Base-by-base conservation (phyloP, 179 eudicot genomes). In the Drosera spatulata region DNA sequence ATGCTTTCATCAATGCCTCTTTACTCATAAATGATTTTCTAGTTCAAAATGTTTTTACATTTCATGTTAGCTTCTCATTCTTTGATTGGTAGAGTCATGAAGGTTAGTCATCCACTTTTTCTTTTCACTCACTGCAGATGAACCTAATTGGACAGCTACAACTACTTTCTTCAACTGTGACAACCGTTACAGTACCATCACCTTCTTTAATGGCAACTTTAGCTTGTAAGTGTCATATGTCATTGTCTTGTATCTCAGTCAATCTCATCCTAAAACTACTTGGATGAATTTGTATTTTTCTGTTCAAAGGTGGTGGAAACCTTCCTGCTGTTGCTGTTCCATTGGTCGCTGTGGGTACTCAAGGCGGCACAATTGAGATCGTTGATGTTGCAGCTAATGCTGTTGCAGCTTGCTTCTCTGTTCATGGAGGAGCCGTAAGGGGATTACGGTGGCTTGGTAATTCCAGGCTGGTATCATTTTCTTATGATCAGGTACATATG, bases 371-470 rank as follows among this genome's bases (percentile, higher is more conserved):
- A 6, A 73, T 94, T 41, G 99, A 94, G 62, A 77, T 90, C 38
- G 61, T 94, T 69, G 99, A 94, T 79, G 89, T 94, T 73, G 81
- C 87, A 65, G 88, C 99, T 58, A 94, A 82, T 78, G 87, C 99
- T 56, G 75, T 94, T 73, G 85, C 97, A 12, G 73, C 88, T 4
- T 86, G 97, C 64, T 90, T 90, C 69, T 71, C 91, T 65, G 91
- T 81, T 72, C 99, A 94, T 72, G 72, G 66, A 60, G 73, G 82
- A 73, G 77, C 71, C 61, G 88, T 94, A 40, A 73, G 96, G 79
- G 99, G 99, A 61, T 79, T 94, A 79, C 80, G 97, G 61, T 94
- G 99, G 99, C 88, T 94, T 44, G 99, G 99, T 61, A 94, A 90
- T 80, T 81, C 99, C 58, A 85, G 94, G 58, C 64, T 94, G 55